These are phyloP conservation scores for Beauveria varroae DNA, from an alignment of 2,329 filamentous ascomycete species.

Conservation along the genomic window DNA sequence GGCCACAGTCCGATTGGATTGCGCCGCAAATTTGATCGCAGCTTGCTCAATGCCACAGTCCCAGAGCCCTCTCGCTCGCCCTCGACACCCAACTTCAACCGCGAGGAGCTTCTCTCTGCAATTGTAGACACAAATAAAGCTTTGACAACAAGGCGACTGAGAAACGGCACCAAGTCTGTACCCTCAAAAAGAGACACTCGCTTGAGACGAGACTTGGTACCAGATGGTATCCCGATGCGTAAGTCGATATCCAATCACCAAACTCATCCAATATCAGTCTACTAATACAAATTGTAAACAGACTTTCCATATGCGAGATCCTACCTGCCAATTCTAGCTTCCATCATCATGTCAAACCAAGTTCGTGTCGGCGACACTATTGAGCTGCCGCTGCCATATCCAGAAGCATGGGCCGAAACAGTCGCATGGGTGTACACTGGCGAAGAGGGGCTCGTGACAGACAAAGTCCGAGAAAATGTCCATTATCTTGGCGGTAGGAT, in stretches of 20 bases:
- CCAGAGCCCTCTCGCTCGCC: conserved; percentile 24
- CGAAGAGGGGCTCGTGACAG: conserved; percentile 34
- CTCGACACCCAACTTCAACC: conserved; percentile 15
- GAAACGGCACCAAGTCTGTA: neutral
- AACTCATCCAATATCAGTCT: neutral
- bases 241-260: neutral
- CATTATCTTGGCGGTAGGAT: conserved; percentile 44
- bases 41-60: conserved; percentile 39
- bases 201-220: conserved; percentile 8
- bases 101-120: conserved; percentile 12
- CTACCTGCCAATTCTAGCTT: conserved; percentile 44
- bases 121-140: neutral
- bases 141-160: neutral
- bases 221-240: conserved; percentile 17
- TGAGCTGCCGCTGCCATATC: conserved; percentile 50
- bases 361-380: conserved; percentile 45
- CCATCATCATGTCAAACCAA: conserved; percentile 46
- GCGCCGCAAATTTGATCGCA: conserved; percentile 42
- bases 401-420: conserved; percentile 48
- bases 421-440: conserved; percentile 49
- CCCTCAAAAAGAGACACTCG: neutral
- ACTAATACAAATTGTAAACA: conserved; percentile 8
- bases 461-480: conserved; percentile 44
- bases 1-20: conserved; percentile 40
- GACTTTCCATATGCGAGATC: conserved; percentile 25